Evolutionary conservation across 768 basidiomycete genomes (phyloP), one percentile per base, ranked within the genome.

Genomic region (Artomyces pyxidatus): DNA sequence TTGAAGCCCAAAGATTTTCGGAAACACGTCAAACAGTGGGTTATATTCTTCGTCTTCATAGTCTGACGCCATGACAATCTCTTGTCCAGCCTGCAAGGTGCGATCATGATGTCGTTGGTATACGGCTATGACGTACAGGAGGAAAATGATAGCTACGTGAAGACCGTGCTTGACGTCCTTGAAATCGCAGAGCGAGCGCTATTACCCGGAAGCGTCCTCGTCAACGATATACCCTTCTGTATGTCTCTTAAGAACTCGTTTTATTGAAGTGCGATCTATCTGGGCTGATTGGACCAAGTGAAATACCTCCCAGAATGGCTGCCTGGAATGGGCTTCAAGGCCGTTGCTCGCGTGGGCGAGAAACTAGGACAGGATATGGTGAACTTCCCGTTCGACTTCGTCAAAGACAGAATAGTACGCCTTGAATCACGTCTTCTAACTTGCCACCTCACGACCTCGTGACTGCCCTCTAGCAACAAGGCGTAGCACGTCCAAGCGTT

Each of bases 91-190:
- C 14, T 51, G n/a, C 30, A 35, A 16, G 45, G 45, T 16, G 44
- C 40, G 45, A 28, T 47, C 21, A 45, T 50, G n/a, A 12, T 47
- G 35, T 32, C 29, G 3, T 30, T 50, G 38, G 28, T 38, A 28
- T 50, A 50, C 29, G 49, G 44, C 9, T 50, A 50, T 25, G 44
- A 50, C 17, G 49, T 32, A 6, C 17, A 39, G 16, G 42, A 38
- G 16, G 26, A 16, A 6, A 26, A 47, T 6, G 50, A 51, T 21
- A 14, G 32, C 23, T 46, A 32, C 14, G 12, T 51, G 17, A 3
- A 14, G 7, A 32, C 42, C 5, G 27, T 27, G 29, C 30, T 17
- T 11, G 30, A 35, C 16, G n/a, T 51, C 23, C 22, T 26, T 16
- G 4, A 47, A 22, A 14, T 47, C 6, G 39, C 11, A 2, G 17